phyloP scores from a whole-genome alignment of 441 rosid species.

The Adansonia rubrostipa region DNA sequence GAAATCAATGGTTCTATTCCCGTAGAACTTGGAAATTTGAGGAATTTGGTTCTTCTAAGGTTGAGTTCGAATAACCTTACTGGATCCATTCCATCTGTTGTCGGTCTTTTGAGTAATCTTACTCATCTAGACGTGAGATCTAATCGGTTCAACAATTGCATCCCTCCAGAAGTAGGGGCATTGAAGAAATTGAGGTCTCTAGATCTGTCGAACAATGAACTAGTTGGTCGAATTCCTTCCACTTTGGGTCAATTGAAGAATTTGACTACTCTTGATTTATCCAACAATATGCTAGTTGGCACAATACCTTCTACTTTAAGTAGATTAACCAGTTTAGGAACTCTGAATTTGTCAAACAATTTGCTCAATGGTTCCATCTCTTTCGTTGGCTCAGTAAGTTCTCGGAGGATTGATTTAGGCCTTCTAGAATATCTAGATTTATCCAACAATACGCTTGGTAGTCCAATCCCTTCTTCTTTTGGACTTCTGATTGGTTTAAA shows the following conservation, averaged over 20 bases:
- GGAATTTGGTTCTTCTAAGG: background rate
- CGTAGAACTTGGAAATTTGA: background rate
- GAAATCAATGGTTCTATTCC: background rate
- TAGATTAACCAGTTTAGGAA: background rate
- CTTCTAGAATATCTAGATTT: background rate
- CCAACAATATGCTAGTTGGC: conserved; percentile 1
- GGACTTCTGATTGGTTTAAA: background rate
- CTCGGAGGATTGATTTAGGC: background rate
- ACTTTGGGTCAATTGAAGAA: background rate
- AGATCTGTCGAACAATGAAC: background rate
- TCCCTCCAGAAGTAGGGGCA: background rate
- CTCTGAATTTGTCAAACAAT: background rate
- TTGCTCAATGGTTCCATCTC: background rate
- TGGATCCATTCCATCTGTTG: too few species aligned
- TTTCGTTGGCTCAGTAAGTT: background rate
- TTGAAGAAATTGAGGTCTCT: background rate
- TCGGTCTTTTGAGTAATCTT: background rate
- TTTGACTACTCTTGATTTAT: background rate
- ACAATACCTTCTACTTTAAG: conserved; percentile 19
- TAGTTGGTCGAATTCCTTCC: background rate
- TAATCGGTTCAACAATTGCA: background rate
- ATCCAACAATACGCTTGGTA: background rate
- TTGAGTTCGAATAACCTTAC: background rate
- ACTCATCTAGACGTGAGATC: background rate
- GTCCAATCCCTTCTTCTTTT: background rate